Base-by-base conservation (phyloP, 106 monocot species). In the Narthecium ossifragum region DNA sequence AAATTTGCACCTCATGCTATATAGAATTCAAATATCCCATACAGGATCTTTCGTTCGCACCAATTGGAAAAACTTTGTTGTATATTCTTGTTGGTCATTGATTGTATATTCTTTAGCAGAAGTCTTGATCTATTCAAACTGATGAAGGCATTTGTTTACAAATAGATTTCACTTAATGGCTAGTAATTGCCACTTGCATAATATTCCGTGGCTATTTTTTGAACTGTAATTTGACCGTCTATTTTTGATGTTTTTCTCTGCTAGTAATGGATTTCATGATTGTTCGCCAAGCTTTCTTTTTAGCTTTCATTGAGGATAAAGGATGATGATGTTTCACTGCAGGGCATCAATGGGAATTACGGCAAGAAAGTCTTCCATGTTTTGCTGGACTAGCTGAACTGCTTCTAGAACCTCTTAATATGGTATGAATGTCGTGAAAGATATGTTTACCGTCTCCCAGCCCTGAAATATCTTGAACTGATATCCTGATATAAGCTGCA, bases 341-440 rank as follows among this genome's bases (percentile, higher is more conserved):
- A 72, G 66, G 66, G 67, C 52, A 61, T 26, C 12, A 53, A 37
- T 36, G 74, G 53, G 52, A 74, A 45, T 40, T 34, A 34, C 34
- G 61, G 53, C 29, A 62, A 67, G 60, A 61, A 74, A 48, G 53
- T 43, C 43, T 3, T 0, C 43, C 18, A 13, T 39, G 17, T 43
- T 43, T 13, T 43, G 12, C 18, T 43, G 18, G 2, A 41, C 17
- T 11, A 3, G 17, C 11, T 17, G 17, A 14, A 41, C 14, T 41
- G 41, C 41, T 17, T 41, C 41, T 3, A 1, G 17, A 41, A 41
- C 17, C 36, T 11, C 36, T 37, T 37, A 37, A 37, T 6, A 37
- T 5, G 5, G 7, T 37, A 37, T 37, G 36, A 6, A 37, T 43
- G 43, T n/a, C n/a, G n/a, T n/a, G n/a, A n/a, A n/a, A n/a, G n/a